These are phyloP conservation scores for Colletotrichum camelliae DNA, from an alignment of 2,329 filamentous ascomycete species.

Conservation along the genomic window DNA sequence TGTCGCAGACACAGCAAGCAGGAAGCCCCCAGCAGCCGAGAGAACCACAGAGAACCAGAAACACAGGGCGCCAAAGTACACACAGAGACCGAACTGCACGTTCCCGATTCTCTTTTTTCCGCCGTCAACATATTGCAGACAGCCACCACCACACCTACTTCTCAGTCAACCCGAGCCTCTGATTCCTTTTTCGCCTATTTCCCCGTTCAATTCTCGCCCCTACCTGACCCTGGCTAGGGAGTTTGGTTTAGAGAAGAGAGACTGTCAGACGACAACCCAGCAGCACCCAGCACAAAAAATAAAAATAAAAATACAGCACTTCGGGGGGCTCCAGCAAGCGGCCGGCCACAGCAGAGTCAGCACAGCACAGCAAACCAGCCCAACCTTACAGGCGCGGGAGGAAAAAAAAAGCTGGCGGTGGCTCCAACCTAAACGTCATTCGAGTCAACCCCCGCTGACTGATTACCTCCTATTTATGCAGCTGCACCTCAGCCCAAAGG, in stretches of 20 bases:
- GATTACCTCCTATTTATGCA: slow-evolving; percentile 33
- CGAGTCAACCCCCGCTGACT: slow-evolving; percentile 28
- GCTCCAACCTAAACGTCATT: slow-evolving; percentile 22
- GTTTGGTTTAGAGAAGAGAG: background rate
- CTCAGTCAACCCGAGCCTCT: background rate
- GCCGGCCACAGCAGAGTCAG: slow-evolving; percentile 2
- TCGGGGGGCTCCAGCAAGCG: background rate
- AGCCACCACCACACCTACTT: background rate
- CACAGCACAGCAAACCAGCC: slow-evolving; percentile 1
- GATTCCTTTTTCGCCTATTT: background rate
- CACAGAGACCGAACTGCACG: background rate
- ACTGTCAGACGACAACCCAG: slow-evolving; percentile 1
- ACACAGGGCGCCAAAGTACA: background rate
- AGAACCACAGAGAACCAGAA: background rate
- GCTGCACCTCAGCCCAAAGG: slow-evolving; percentile 33
- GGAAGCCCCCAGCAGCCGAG: background rate
- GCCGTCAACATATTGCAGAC: background rate
- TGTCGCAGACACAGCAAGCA: background rate
- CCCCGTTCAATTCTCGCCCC: background rate
- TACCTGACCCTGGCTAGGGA: slow-evolving; percentile 1
- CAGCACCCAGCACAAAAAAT: background rate
- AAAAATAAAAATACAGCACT: background rate
- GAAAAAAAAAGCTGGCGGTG: slow-evolving; percentile 2
- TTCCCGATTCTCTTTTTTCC: background rate
- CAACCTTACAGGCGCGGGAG: background rate